Evolutionary conservation across 2,329 filamentous ascomycete genomes (phyloP), one percentile per base, ranked within the genome.

Genomic region (Aspergillus sp.): DNA sequence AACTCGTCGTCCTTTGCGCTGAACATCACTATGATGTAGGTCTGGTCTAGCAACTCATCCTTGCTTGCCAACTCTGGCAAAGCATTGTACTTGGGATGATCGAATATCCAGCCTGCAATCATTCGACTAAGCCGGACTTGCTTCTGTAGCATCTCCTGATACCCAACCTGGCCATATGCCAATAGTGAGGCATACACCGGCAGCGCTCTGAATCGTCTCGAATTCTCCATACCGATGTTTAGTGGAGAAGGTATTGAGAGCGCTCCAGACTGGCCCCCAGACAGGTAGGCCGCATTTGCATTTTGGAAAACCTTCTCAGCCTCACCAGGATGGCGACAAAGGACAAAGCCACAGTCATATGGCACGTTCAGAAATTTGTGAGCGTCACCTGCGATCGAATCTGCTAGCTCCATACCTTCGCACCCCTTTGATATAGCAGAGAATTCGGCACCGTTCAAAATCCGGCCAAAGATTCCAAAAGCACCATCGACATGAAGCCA

Each of bases 301-400:
- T 97, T 97, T 61, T 85, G 83, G 76, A 94, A 96, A 8, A 92
- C 88, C 4, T 83, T 77, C 30, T 82, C 80, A 1, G 89, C 83
- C 11, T 86, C 78, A 2, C 77, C 68, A 7, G 84, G 77, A 63
- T 90, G 85, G 17, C 87, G 86, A 54, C 88, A 91, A 68, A 96
- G 85, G 82, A 96, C 96, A 76, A 97, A 89, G 47, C 93, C 94
- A 69, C 89, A 93, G 75, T 97, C 94, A 69, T 97, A 97, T 0
- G 94, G 93, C 49, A 96, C 92, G 67, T 97, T 97, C 62, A 98
- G 83, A n/a, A 96, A 78, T 72, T 97, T 97, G 75, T 98, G 94
- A 0, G 85, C 90, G 70, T 97, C 93, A 2, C 90, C 88, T 0
- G 91, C 88, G 66, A 97, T 92, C 54, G 91, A 96, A 72, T 97